Percentiles rank a stretch among this genome's conserved stretches.
Conservation (phyloP, 192 early-diverging fungal genomes). For the Cetraspora pellucida region DNA sequence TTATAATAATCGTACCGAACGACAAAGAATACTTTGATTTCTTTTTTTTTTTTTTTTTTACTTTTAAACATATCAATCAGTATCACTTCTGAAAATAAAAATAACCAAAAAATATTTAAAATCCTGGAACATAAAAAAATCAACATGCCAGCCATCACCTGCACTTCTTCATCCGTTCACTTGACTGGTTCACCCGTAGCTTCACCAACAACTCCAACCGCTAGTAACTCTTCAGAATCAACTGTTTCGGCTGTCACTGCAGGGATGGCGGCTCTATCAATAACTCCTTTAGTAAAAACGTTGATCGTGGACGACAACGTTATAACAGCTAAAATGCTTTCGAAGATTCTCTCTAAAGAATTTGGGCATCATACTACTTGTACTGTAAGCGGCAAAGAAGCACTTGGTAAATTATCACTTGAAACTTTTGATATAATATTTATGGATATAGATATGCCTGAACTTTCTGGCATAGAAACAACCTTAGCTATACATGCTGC, state of each 20-base stretch:
- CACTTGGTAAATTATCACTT: slow-evolving; percentile 49
- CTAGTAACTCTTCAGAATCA: neutral
- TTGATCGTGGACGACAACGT: slow-evolving; percentile 71
- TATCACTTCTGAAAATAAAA: neutral
- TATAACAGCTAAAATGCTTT: slow-evolving; percentile 64
- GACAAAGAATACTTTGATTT: no score
- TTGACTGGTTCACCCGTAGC: neutral
- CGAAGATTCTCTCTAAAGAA: slow-evolving; percentile 57
- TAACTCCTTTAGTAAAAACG: slow-evolving; percentile 40
- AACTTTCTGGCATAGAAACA: slow-evolving; percentile 63
- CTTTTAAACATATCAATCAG: no score
- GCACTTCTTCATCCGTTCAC: neutral
- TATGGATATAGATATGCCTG: slow-evolving; percentile 75
- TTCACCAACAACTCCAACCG: neutral
- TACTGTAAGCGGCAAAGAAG: slow-evolving; percentile 53
- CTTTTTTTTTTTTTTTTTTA: no score
- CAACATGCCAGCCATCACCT: slow-evolving; percentile 11
- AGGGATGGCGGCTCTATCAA: slow-evolving; percentile 1
- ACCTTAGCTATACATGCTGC: slow-evolving; percentile 54
- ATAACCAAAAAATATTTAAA: neutral
- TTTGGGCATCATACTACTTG: slow-evolving; percentile 50
- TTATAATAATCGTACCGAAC: no score
- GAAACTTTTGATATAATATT: slow-evolving; percentile 60
- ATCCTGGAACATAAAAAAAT: slow-evolving; percentile 9
- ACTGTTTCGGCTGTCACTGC: neutral